These are phyloP conservation scores for Fagus crenata DNA, from an alignment of 306 rosid genomes.

Conservation along the genomic window DNA sequence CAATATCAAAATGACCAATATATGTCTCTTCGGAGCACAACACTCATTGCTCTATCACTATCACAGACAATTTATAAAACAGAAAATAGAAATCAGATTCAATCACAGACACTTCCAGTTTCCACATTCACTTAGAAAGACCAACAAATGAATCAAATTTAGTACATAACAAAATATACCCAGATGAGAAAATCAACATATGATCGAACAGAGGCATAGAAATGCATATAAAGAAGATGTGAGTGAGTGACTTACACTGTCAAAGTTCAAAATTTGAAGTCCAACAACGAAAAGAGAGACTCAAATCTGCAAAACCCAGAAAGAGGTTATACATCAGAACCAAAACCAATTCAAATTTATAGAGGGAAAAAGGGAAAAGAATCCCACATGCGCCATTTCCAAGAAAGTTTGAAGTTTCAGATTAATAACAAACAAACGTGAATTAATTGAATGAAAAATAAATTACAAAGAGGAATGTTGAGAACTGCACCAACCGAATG, in stretches of 20 bases:
- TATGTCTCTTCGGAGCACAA: neutral
- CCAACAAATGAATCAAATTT: neutral
- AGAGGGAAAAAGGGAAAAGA: slow-evolving; percentile 14
- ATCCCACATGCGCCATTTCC: slow-evolving; percentile 26
- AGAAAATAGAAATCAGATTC: neutral
- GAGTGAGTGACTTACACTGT: slow-evolving; percentile 27
- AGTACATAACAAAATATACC: slow-evolving; percentile 2
- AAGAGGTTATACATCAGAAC: slow-evolving; percentile 12
- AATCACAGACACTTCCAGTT: neutral
- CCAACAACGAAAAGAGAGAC: slow-evolving; percentile 7
- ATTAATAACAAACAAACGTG: neutral
- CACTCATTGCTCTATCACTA: slow-evolving; percentile 7
- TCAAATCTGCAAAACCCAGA: slow-evolving; percentile 40
- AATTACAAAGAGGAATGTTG: neutral
- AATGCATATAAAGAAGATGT: slow-evolving; percentile 11
- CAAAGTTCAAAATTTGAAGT: slow-evolving; percentile 8
- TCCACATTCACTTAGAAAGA: slow-evolving; percentile 1
- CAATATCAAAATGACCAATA: neutral
- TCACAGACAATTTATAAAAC: neutral
- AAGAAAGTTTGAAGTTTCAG: slow-evolving; percentile 14
- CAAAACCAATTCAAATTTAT: slow-evolving; percentile 20
- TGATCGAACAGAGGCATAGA: slow-evolving; percentile 10
- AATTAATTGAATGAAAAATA: slow-evolving; percentile 11
- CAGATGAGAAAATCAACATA: slow-evolving; percentile 15
- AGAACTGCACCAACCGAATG: slow-evolving; percentile 33